Evolutionary conservation across 257 asterid genomes (phyloP).

Genomic region (Gynochthodes officinalis): DNA sequence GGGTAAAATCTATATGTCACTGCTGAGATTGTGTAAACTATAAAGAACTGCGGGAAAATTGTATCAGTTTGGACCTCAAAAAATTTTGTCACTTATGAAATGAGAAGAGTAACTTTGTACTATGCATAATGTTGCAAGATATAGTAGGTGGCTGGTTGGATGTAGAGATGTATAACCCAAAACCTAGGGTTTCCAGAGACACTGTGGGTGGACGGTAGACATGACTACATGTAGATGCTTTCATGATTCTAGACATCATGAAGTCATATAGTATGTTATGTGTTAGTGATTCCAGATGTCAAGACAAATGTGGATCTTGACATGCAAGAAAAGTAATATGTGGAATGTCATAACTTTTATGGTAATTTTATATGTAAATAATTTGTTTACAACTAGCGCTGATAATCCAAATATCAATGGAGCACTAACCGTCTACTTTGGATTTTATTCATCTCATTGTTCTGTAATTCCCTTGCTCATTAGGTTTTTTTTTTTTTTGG

Average conservation of each 20-base stretch:
- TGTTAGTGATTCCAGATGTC: neutral
- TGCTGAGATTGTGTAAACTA: neutral
- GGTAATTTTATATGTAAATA: neutral
- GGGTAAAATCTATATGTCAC: neutral
- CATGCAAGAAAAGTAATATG: neutral
- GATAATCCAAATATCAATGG: neutral
- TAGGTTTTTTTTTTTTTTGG: neutral
- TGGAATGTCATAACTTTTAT: neutral
- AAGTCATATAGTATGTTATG: neutral
- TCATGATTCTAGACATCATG: neutral
- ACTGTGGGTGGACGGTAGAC: neutral
- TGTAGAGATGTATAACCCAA: slow-evolving; percentile 1
- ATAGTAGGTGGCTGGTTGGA: neutral
- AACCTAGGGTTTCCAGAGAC: neutral
- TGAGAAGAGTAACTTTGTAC: neutral
- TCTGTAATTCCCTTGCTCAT: neutral
- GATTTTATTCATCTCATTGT: neutral
- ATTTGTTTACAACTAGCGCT: neutral
- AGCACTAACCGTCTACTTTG: neutral
- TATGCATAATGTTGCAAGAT: neutral
- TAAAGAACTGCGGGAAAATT: neutral
- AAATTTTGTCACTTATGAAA: neutral
- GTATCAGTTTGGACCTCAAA: neutral
- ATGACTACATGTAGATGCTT: neutral
- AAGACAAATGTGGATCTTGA: neutral